These are phyloP conservation scores for Eimeria tenella DNA, from an alignment of 169 alveolate species.

Conservation along the genomic window DNA sequence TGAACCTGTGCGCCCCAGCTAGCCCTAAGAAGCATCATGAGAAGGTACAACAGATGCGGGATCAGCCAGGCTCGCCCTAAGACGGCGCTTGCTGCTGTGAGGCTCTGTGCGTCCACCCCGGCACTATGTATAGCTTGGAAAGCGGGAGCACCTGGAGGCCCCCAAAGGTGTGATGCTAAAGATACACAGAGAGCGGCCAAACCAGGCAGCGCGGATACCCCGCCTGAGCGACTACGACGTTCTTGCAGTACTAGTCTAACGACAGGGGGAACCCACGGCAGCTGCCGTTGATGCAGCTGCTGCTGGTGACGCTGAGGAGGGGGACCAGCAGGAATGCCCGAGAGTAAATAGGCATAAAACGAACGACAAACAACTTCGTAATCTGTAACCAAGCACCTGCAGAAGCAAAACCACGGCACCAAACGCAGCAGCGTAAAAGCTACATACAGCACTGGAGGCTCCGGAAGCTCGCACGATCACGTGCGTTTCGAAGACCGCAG, in stretches of 20 bases:
- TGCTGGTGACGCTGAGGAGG: neutral
- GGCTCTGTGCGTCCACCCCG: slow-evolving; percentile 25
- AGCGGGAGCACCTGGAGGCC: neutral
- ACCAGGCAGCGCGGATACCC: neutral
- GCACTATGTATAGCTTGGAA: slow-evolving; percentile 3
- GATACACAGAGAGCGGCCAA: slow-evolving; percentile 27
- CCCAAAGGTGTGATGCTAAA: slow-evolving; percentile 22
- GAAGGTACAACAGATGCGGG: slow-evolving; percentile 9
- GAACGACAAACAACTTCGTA: slow-evolving; percentile 25
- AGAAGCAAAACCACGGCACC: neutral
- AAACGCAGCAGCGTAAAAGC: neutral
- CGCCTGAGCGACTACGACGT: slow-evolving; percentile 22
- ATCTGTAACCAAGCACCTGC: slow-evolving; percentile 58
- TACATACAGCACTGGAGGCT: neutral
- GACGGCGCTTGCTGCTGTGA: slow-evolving; percentile 9
- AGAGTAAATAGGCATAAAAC: slow-evolving; percentile 17
- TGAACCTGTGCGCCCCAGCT: neutral
- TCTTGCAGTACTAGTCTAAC: slow-evolving; percentile 40
- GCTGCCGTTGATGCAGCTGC: neutral
- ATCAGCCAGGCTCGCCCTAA: slow-evolving; percentile 29
- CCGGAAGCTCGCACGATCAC: neutral
- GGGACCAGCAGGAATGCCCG: neutral
- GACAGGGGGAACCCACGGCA: slow-evolving; percentile 39
- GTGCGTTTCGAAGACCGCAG: neutral
- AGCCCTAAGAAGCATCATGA: neutral